Conservation (phyloP, 2,329 filamentous ascomycete genomes). For the Westerdykella aurantiaca region DNA sequence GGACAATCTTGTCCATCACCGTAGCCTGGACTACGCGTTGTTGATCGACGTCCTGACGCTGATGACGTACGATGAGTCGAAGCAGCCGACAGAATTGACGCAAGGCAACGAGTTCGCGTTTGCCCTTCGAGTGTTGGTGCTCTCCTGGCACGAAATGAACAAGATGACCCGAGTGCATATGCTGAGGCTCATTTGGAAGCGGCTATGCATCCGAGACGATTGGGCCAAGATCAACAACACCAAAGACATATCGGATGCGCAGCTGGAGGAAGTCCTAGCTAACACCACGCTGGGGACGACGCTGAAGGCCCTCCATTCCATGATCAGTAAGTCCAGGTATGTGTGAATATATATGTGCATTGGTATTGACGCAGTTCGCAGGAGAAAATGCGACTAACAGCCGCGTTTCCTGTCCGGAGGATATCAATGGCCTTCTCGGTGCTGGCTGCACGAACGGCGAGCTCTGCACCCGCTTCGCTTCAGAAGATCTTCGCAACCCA, state of each 20-base stretch:
- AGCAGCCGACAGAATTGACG: conserved; percentile 38
- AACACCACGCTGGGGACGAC: conserved; percentile 64
- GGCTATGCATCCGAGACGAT: conserved; percentile 76
- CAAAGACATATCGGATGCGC: conserved; percentile 63
- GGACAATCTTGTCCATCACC: conserved; percentile 62
- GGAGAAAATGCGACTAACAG: no score
- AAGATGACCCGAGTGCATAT: conserved; percentile 42
- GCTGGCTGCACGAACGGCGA: conserved; percentile 54
- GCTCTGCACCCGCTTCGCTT: conserved; percentile 49
- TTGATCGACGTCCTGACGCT: conserved; percentile 75
- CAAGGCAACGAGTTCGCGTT: conserved; percentile 63
- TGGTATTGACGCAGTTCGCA: conserved; percentile 4
- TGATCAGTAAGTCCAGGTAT: conserved; percentile 48
- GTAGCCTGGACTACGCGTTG: conserved; percentile 55
- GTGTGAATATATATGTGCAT: background rate
- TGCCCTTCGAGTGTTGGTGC: conserved; percentile 56
- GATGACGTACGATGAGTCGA: conserved; percentile 52
- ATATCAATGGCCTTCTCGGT: conserved; percentile 21
- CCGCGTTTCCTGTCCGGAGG: conserved; percentile 13
- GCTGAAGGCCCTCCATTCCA: conserved; percentile 57
- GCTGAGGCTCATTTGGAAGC: conserved; percentile 73
- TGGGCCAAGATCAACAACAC: conserved; percentile 78
- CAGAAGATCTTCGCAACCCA: conserved; percentile 57
- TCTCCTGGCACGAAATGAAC: conserved; percentile 51
- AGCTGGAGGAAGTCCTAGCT: conserved; percentile 56